Percentiles rank a stretch among this genome's conserved stretches.
Evolutionary conservation across 169 alveolate genomes (phyloP).

Genomic region (Cryptosporidium parvum): DNA sequence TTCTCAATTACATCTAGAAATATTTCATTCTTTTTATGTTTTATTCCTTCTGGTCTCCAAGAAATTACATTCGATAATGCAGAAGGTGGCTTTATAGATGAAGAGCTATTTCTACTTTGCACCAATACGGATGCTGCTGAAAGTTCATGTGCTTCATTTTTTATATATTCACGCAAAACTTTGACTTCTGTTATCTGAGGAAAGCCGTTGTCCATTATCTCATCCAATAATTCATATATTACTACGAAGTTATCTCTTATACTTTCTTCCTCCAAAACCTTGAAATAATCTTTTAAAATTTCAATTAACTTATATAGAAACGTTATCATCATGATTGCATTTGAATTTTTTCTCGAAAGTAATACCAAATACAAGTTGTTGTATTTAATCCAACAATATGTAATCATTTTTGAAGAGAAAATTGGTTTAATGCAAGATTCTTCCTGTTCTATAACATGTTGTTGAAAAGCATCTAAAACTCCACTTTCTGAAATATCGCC

Average conservation of each 20-base stretch:
- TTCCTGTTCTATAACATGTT: conserved; percentile 94
- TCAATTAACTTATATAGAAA: conserved; percentile 88
- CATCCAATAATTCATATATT: conserved; percentile 98
- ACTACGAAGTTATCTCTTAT: conserved; percentile 98
- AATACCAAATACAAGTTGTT: conserved; percentile 92
- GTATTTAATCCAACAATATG: conserved; percentile 96
- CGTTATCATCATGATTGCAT: conserved; percentile 87
- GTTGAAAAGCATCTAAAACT: conserved; percentile 88
- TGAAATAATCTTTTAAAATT: conserved; percentile 95
- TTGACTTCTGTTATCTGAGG: conserved; percentile 97
- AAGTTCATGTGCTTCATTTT: conserved; percentile 91
- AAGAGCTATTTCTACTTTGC: conserved; percentile 70
- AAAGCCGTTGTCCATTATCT: conserved; percentile 98
- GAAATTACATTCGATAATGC: conserved; percentile 96
- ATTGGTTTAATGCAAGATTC: conserved; percentile 94
- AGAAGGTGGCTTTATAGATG: conserved; percentile 87
- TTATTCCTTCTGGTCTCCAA: conserved; percentile 96
- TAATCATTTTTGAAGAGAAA: conserved; percentile 93
- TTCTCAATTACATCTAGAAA: conserved; percentile 99
- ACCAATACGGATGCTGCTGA: conserved; percentile 57
- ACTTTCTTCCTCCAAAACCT: conserved; percentile 97
- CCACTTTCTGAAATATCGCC: conserved; percentile 89
- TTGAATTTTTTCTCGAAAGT: conserved; percentile 84
- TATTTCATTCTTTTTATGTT: conserved; percentile 97
- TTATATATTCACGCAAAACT: conserved; percentile 93